These are phyloP conservation scores for Dendrobium catenatum DNA, from an alignment of 106 monocot species.

Conservation along the genomic window DNA sequence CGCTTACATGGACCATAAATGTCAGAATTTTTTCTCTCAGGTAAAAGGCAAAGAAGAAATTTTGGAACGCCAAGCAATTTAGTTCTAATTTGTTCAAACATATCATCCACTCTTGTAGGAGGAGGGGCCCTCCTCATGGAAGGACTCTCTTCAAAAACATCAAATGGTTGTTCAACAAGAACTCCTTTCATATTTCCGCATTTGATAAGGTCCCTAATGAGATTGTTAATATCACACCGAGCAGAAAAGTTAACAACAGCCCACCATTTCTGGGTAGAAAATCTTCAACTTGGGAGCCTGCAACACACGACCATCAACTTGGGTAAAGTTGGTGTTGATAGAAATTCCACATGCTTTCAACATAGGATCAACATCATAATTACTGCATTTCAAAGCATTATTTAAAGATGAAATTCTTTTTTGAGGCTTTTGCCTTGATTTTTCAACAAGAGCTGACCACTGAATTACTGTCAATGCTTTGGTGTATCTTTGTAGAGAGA, in stretches of 20 bases:
- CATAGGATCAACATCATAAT: no score
- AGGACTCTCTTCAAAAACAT: slow-evolving; percentile 58
- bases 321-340: slow-evolving; percentile 48
- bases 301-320: slow-evolving; percentile 76
- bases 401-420: no score
- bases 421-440: no score
- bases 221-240: slow-evolving; percentile 48
- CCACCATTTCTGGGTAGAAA: slow-evolving; percentile 84
- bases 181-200: slow-evolving; percentile 86
- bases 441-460: slow-evolving; percentile 3
- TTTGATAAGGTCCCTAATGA: slow-evolving; percentile 57
- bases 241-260: slow-evolving; percentile 87
- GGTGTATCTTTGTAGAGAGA: slow-evolving; percentile 84
- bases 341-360: no score
- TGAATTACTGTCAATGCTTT: slow-evolving; percentile 73
- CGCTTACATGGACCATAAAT: slow-evolving; percentile 98
- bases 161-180: slow-evolving; percentile 50
- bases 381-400: no score
- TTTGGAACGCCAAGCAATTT: slow-evolving; percentile 57
- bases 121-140: slow-evolving; percentile 36
- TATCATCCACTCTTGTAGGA: slow-evolving; percentile 55
- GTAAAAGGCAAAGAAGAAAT: slow-evolving; percentile 77
- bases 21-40: slow-evolving; percentile 81
- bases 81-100: slow-evolving; percentile 54
- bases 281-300: slow-evolving; percentile 76